phyloP scores from a whole-genome alignment of 768 basidiomycete species.

The Grammothele lineata region DNA sequence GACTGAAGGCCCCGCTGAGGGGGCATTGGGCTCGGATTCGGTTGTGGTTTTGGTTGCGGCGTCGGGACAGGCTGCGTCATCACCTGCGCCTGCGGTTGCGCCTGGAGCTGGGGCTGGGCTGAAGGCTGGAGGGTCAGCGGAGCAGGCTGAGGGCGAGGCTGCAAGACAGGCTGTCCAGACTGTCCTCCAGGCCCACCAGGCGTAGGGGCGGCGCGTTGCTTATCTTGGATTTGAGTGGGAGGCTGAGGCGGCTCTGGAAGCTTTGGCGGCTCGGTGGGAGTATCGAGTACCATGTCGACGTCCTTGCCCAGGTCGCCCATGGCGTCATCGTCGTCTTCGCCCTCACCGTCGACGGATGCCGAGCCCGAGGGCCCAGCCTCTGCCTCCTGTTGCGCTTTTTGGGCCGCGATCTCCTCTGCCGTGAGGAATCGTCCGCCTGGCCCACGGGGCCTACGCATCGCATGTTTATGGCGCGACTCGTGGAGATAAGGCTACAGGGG shows the following conservation, averaged over 20 bases:
- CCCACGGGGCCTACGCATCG: conserved; percentile 94
- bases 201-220: conserved; percentile 7
- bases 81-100: conserved; percentile 15
- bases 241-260: neutral
- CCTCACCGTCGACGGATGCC: conserved; percentile 34
- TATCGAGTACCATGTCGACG: conserved; percentile 19
- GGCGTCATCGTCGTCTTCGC: conserved; percentile 32
- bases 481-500: conserved; percentile 76
- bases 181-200: conserved; percentile 1
- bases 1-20: conserved; percentile 16
- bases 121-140: conserved; percentile 13
- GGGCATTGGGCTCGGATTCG: conserved; percentile 13
- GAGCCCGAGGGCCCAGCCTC: conserved; percentile 31
- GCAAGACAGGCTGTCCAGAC: conserved; percentile 18
- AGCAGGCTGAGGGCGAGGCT: conserved; percentile 23
- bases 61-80: conserved; percentile 6
- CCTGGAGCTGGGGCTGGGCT: conserved; percentile 23
- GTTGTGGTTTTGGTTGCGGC: conserved; percentile 10
- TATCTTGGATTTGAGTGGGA: conserved; percentile 9
- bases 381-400: conserved; percentile 44
- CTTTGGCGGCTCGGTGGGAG: conserved; percentile 14
- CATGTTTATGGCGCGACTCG: conserved; percentile 96
- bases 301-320: conserved; percentile 18
- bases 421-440: conserved; percentile 98
- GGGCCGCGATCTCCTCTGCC: conserved; percentile 89